A percentile compares a stretch with the other conserved stretches of the same genome.
These are phyloP conservation scores for Escallonia herrerae DNA, from an alignment of 129 eudicot genomes.

Conservation along the genomic window DNA sequence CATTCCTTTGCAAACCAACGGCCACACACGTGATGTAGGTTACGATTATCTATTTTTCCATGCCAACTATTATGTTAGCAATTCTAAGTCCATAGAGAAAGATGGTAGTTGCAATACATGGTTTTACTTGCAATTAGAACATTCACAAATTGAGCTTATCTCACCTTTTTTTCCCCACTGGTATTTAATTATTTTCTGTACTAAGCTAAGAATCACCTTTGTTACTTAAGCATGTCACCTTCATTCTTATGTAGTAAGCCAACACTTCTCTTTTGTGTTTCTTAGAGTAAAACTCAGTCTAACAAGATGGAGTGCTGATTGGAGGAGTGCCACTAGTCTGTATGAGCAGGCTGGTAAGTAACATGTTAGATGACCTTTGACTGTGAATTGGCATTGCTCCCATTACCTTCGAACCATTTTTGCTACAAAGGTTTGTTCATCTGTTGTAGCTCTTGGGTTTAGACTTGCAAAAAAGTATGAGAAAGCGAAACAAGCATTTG, in stretches of 20 bases:
- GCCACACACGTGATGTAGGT: too few species aligned
- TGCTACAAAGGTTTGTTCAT: slow-evolving; percentile 13
- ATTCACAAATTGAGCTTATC: too few species aligned
- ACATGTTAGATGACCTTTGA: slow-evolving; percentile 1
- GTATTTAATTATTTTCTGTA: too few species aligned
- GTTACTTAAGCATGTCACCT: neutral
- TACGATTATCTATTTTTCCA: too few species aligned
- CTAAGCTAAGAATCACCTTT: neutral
- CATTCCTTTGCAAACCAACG: too few species aligned
- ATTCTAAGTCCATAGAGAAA: too few species aligned
- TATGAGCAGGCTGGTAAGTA: slow-evolving; percentile 91
- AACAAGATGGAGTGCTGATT: slow-evolving; percentile 96
- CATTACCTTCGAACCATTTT: slow-evolving; percentile 5
- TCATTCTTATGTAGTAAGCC: slow-evolving; percentile 5
- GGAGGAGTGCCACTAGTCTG: slow-evolving; percentile 74
- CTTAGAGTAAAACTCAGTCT: slow-evolving; percentile 73
- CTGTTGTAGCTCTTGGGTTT: slow-evolving; percentile 50
- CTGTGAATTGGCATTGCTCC: neutral
- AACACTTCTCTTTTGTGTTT: slow-evolving; percentile 6
- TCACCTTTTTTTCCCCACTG: too few species aligned
- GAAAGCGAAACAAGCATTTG: slow-evolving; percentile 86
- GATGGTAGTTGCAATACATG: too few species aligned
- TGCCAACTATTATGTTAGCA: too few species aligned
- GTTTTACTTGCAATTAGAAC: too few species aligned
- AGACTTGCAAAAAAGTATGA: slow-evolving; percentile 68